These are phyloP conservation scores for Camellia lanceoleosa DNA, from an alignment of 148 eudicot genomes.

Conservation along the genomic window DNA sequence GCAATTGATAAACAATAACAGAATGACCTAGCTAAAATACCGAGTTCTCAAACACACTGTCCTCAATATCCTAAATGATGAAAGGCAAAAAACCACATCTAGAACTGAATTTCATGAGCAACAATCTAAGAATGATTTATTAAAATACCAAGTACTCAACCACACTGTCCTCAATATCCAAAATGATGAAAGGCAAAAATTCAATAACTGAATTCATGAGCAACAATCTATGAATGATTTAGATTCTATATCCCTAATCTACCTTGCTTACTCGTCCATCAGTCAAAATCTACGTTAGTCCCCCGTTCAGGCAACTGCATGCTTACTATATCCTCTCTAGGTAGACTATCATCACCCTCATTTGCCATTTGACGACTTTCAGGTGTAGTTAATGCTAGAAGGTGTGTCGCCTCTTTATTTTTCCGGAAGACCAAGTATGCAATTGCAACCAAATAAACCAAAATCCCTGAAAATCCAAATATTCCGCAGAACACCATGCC, in stretches of 20 bases:
- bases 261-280: not conserved
- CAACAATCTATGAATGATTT: not conserved
- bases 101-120: too few relatives aligned
- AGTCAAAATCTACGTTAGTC: constrained; percentile 26
- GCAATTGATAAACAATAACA: too few relatives aligned
- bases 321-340: constrained; percentile 76
- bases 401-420: constrained; percentile 57
- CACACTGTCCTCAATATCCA: too few relatives aligned
- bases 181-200: too few relatives aligned
- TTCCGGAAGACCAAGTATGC: constrained; percentile 69
- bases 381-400: constrained; percentile 48
- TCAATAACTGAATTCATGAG: too few relatives aligned
- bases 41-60: too few relatives aligned
- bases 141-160: too few relatives aligned
- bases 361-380: constrained; percentile 36
- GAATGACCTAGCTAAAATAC: too few relatives aligned
- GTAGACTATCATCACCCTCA: constrained; percentile 27
- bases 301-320: constrained; percentile 85
- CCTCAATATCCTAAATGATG: too few relatives aligned
- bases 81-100: too few relatives aligned
- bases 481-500: constrained; percentile 56
- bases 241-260: not conserved
- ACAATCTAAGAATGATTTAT: too few relatives aligned
- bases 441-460: constrained; percentile 68
- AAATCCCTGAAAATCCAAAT: constrained; percentile 63